A percentile compares a stretch with the other conserved stretches of the same genome.
phyloP scores from a whole-genome alignment of 2,329 filamentous ascomycete genomes.

The Neofusicoccum sp. region DNA sequence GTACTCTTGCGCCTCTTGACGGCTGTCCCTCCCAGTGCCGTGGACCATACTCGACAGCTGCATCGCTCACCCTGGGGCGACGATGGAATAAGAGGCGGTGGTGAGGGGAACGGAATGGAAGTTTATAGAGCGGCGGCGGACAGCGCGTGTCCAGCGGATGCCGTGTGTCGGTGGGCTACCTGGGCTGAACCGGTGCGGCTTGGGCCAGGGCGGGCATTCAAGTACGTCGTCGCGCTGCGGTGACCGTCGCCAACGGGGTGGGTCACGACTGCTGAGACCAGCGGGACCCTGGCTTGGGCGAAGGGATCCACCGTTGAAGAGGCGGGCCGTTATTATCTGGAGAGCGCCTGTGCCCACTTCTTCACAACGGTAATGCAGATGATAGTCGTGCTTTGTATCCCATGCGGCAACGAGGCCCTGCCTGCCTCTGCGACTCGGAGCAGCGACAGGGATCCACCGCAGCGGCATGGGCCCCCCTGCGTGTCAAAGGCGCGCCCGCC shows the following conservation, averaged over 20 bases:
- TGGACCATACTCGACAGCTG: conserved; percentile 46
- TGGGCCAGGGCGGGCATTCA: conserved; percentile 31
- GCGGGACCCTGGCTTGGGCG: conserved; percentile 22
- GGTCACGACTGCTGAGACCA: conserved; percentile 29
- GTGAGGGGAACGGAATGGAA: conserved; percentile 21
- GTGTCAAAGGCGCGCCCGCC: conserved; percentile 10
- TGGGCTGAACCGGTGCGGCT: conserved; percentile 15
- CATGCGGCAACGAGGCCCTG: conserved; percentile 10
- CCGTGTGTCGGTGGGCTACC: conserved; percentile 12
- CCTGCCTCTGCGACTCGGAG: conserved; percentile 18
- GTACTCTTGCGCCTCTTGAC: conserved; percentile 32
- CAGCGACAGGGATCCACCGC: conserved; percentile 20
- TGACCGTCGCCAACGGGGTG: conserved; percentile 33
- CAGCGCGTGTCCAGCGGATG: conserved; percentile 7
- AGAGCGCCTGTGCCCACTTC: conserved; percentile 26
- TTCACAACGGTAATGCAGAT: conserved; percentile 43
- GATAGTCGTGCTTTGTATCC: conserved; percentile 21
- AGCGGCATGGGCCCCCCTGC: conserved; percentile 17
- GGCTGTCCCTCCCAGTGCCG: conserved; percentile 38
- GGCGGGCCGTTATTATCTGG: conserved; percentile 23
- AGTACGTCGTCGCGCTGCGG: conserved; percentile 26
- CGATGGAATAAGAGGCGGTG: conserved; percentile 14
- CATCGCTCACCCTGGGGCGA: conserved; percentile 29
- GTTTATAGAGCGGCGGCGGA: conserved; percentile 15
- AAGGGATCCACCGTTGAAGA: conserved; percentile 21